A percentile compares a stretch with the other conserved stretches of the same genome.
These are phyloP conservation scores for Ochetophila trinervis DNA, from an alignment of 306 rosid genomes.

Conservation along the genomic window DNA sequence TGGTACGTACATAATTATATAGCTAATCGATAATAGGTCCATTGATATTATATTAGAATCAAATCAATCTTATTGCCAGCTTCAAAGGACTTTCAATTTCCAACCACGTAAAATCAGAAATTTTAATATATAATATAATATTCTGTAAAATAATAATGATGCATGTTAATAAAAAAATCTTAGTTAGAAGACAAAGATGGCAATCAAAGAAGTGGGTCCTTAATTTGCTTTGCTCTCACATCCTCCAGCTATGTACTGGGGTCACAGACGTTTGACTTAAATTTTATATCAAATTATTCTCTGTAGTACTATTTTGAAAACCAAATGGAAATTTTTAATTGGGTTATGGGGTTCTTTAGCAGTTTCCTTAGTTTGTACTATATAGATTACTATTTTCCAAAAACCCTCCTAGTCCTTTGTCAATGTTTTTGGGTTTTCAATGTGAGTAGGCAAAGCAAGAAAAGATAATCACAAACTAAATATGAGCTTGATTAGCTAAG, in stretches of 20 bases:
- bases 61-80: background rate
- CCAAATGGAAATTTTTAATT: conserved; percentile 13
- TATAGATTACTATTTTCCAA: no score
- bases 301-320: background rate
- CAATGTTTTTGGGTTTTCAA: no score
- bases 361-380: no score
- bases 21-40: background rate
- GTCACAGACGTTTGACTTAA: conserved; percentile 38
- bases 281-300: conserved; percentile 6
- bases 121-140: background rate
- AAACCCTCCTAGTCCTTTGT: no score
- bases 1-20: background rate
- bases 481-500: no score
- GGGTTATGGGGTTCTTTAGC: conserved; percentile 9
- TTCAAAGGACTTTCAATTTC: conserved; percentile 23
- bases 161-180: background rate
- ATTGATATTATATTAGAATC: background rate
- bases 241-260: conserved; percentile 60
- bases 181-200: conserved; percentile 32
- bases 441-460: no score
- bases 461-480: no score
- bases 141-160: conserved; percentile 10
- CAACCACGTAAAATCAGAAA: conserved; percentile 30
- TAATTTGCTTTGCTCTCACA: conserved; percentile 28
- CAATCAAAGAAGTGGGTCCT: conserved; percentile 43